These are phyloP conservation scores for Groenewaldozyma salmanticensis DNA, from an alignment of 805 yeast species.

Conservation along the genomic window DNA sequence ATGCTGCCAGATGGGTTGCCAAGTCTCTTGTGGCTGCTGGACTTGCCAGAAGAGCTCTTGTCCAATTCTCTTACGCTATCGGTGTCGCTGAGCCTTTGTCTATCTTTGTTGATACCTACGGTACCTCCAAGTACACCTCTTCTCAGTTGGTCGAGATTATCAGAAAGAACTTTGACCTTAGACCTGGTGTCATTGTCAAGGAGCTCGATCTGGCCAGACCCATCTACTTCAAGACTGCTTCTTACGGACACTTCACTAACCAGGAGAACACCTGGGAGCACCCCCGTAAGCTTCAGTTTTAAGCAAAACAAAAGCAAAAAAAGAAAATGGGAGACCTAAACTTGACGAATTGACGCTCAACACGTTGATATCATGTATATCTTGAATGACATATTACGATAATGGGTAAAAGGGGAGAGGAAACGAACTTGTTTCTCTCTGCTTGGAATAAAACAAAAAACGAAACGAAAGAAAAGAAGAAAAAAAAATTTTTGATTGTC, in stretches of 20 bases:
- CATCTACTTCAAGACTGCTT: slow-evolving; percentile 97
- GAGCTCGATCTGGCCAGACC: slow-evolving; percentile 98
- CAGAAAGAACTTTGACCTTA: slow-evolving; percentile 90
- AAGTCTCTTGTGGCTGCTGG: slow-evolving; percentile 94
- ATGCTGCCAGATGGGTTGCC: slow-evolving; percentile 99
- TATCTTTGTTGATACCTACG: slow-evolving; percentile 95
- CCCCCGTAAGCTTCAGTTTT: slow-evolving; percentile 48
- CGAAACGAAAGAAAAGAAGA: no score
- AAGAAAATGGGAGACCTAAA: not conserved
- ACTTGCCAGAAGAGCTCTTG: slow-evolving; percentile 93
- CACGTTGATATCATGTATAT: no score
- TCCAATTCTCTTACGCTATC: slow-evolving; percentile 98
- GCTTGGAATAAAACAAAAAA: no score
- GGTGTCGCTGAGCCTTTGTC: slow-evolving; percentile 99
- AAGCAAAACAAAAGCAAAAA: slow-evolving; percentile 10
- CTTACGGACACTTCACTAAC: slow-evolving; percentile 99
- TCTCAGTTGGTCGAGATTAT: slow-evolving; percentile 87
- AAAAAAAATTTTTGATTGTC: no score
- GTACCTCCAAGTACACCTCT: slow-evolving; percentile 86
- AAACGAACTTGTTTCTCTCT: no score
- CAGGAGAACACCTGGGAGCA: slow-evolving; percentile 98
- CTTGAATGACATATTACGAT: no score
- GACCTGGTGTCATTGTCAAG: slow-evolving; percentile 98
- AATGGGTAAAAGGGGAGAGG: no score
- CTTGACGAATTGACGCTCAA: slow-evolving; percentile 16